Evolutionary conservation across 768 basidiomycete species (phyloP), one percentile per base, ranked within the genome.

Genomic region (Naematelia aurantialba): DNA sequence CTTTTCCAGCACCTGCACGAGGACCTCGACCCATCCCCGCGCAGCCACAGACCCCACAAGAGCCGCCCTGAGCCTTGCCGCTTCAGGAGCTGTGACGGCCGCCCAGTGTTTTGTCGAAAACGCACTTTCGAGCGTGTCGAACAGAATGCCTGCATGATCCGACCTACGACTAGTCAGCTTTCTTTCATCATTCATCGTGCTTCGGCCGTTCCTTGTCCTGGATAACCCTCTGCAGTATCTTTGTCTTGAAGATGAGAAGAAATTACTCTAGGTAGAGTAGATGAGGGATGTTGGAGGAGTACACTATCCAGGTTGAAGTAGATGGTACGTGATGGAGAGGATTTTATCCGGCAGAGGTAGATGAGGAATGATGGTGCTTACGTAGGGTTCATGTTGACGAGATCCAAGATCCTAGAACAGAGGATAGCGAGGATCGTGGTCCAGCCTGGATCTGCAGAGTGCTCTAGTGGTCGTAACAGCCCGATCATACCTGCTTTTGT

Each of bases 1-100:
- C 46, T 55, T 60, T 34, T 67, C 65, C 26, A 73, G 46, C 5
- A 31, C 50, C 10, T 51, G 45, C 13, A 69, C 67, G 10, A 75
- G 59, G 13, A 47, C 51, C 46, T 71, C 65, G 5, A 75, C 69
- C 71, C 72, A 75, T 31, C 34, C 27, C 27, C 46, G 22, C 34
- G 19, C n/a, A 22, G 31, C 44, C 8, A 39, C 34, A 8, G 34
- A 39, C 34, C 8, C 8, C 8, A 39, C 34, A 3, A 67, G 14
- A 27, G 47, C 45, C 13, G 44, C 26, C 4, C 57, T 45, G 12
- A 67, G 21, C 49, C 53, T 54, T 34, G 26, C 25, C 21, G 24
- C 24, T 25, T 14, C 4, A 1, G 21, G 30, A 30, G 27, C 10
- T 14, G 21, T 45, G 17, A 39, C 8, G 34, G 13, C n/a, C n/a